These are phyloP conservation scores for Sporothrix sp. DNA, from an alignment of 2,329 filamentous ascomycete genomes.

Conservation along the genomic window DNA sequence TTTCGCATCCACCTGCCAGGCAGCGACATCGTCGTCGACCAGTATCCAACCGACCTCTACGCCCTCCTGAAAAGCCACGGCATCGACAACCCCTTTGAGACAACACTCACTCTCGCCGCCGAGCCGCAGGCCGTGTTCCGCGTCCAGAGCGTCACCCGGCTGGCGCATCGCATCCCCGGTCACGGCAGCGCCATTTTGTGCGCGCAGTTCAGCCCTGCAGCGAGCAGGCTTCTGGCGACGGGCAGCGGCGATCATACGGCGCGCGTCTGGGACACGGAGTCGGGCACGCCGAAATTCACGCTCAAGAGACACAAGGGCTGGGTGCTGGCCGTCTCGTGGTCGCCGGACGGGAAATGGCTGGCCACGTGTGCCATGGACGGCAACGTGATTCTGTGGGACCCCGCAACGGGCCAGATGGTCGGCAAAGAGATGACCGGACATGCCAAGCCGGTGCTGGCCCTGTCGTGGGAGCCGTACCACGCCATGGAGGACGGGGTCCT, in stretches of 20 bases:
- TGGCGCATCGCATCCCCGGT: constrained; percentile 78
- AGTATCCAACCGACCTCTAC: constrained; percentile 46
- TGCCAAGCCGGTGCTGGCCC: constrained; percentile 75
- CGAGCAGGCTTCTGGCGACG: constrained; percentile 69
- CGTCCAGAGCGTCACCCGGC: constrained; percentile 83
- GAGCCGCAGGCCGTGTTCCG: constrained; percentile 87
- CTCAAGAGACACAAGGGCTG: constrained; percentile 81
- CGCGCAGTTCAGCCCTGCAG: constrained; percentile 76
- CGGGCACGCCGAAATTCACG: constrained; percentile 77
- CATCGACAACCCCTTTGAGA: constrained; percentile 48
- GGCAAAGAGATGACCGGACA: constrained; percentile 73
- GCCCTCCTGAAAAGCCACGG: constrained; percentile 46
- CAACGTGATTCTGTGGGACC: constrained; percentile 81
- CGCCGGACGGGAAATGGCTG: constrained; percentile 68
- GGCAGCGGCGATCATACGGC: constrained; percentile 88
- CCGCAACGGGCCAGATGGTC: constrained; percentile 64
- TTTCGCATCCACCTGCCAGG: constrained; percentile 51
- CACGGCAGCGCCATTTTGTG: constrained; percentile 85
- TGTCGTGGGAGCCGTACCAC: constrained; percentile 93
- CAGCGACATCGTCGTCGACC: constrained; percentile 36
- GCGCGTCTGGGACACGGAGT: constrained; percentile 89
- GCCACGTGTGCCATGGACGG: constrained; percentile 93
- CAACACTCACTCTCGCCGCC: constrained; percentile 42
- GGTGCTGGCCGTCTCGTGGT: constrained; percentile 83
- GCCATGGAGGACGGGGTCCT: constrained; percentile 64